Conservation (phyloP, 169 alveolate species). For the Eimeria brunetti region DNA sequence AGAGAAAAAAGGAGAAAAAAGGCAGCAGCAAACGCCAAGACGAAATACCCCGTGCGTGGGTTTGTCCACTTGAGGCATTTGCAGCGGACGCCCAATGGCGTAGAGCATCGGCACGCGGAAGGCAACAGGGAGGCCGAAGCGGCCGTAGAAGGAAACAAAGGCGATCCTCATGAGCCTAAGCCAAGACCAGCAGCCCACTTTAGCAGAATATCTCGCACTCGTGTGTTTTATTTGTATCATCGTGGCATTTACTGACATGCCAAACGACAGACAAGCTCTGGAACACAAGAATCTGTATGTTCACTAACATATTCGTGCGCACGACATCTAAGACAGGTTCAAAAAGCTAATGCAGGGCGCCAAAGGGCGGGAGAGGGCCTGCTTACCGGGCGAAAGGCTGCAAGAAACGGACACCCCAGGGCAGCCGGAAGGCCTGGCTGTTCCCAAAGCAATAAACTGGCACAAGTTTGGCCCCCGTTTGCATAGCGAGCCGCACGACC, state of each 20-base stretch:
- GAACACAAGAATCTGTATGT: not conserved
- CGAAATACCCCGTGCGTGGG: conserved; percentile 63
- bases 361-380: not conserved
- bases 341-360: not conserved
- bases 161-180: conserved; percentile 75
- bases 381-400: conserved; percentile 78
- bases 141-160: conserved; percentile 73
- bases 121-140: conserved; percentile 79
- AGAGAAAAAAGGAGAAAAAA: not conserved
- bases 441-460: conserved; percentile 79
- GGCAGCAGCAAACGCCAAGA: not conserved
- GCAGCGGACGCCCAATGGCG: conserved; percentile 76
- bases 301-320: not conserved
- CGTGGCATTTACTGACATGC: not conserved
- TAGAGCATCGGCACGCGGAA: conserved; percentile 77
- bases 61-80: conserved; percentile 45
- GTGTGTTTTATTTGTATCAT: not conserved
- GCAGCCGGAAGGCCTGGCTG: conserved; percentile 64
- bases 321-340: too few species aligned
- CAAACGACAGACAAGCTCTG: not conserved
- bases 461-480: conserved; percentile 73
- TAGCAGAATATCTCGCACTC: not conserved
- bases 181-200: not conserved
- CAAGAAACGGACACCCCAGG: conserved; percentile 57
- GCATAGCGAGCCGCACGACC: conserved; percentile 73